Evolutionary conservation across 1,284 basidiomycete genomes (phyloP), one percentile per base, ranked within the genome.

Genomic region (Marasmius sp.): DNA sequence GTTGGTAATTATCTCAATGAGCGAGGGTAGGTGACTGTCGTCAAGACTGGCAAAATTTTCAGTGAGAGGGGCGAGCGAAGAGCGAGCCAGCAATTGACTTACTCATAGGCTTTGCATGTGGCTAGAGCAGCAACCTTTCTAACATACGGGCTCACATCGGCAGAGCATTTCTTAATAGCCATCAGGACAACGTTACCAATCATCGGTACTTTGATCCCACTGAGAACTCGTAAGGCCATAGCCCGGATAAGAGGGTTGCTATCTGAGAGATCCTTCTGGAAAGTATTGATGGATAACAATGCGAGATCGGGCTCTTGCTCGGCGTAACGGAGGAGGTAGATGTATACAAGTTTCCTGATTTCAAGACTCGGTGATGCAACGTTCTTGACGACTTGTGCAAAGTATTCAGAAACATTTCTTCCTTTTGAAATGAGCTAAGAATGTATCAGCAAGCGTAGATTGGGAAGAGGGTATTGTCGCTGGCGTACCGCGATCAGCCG

Each of bases 251-350:
- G 86, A 0, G 97, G 97, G 63, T 91, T 97, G 8, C 89, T 81
- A 71, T 99, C 97, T 1, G 90, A 88, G 18, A 99, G 82, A 77
- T 99, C 97, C 74, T 95, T 95, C 76, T 99, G 97, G 73, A 98
- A 98, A 10, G 97, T 97, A 78, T 99, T 99, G 81, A 99, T 97
- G 6, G 95, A 97, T 27, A 99, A 83, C 41, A 99, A 79, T 0
- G 97, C 93, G 58, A 99, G 87, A 75, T 99, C 97, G 8, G 97
- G 96, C 70, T 96, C 94, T 55, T 89, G 87, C 54, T 92, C 88
- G 50, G 97, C 95, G 75, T 97, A 97, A 64, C 95, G 89, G 45
- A 98, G 80, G 64, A 99, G 89, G 77, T 97, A 98, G 68, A 98
- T 97, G 76, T 98, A 99, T 50, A 98, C 96, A 61, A 99, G 88